Evolutionary conservation across 83 land plant species (phyloP), one percentile per base, ranked within the genome.

Genomic region (Diphasiastrum complanatum): DNA sequence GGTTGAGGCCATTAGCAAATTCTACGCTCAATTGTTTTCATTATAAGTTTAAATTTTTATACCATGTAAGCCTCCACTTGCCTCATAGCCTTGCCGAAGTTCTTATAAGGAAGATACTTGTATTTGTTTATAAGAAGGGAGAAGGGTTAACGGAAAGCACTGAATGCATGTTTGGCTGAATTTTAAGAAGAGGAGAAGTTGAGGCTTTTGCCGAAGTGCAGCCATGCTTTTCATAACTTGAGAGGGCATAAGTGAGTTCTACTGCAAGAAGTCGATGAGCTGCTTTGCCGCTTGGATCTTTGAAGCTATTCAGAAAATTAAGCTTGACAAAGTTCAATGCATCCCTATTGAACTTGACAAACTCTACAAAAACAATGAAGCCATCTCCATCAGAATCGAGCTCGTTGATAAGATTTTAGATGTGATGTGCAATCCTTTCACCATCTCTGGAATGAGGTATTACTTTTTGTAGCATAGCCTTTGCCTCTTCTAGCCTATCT

Each of bases 371-470:
- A n/a, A n/a, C n/a, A n/a, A n/a, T n/a, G n/a, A n/a, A n/a, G n/a
- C n/a, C n/a, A n/a, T n/a, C n/a, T n/a, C n/a, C n/a, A n/a, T n/a
- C n/a, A n/a, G n/a, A n/a, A n/a, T 65, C 84, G 97, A 0, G 99
- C 99, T 43, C 97, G 79, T 35, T 95, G 97, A 37, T 73, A 90
- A n/a, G 99, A 95, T 54, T 90, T 95, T 32, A 84, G 81, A 65
- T 95, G 99, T 1, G 99, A 90, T 95, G 93, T 0, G 76, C 64
- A 2, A 89, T 87, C 61, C 87, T 52, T 0, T 77, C 79, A 0
- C 76, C 79, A 51, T 82, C 86, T 5, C 70, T 65, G 37, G 75
- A 61, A 1, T 86, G 84, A 5, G 86, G 90, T 58, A 68, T 78
- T 50, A 95, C 99, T 45, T 75, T 70, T 31, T 82, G 62, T 0